Evolutionary conservation across 2,329 filamentous ascomycete genomes (phyloP), one percentile per base, ranked within the genome.

Genomic region (Stylonectria norvegica): DNA sequence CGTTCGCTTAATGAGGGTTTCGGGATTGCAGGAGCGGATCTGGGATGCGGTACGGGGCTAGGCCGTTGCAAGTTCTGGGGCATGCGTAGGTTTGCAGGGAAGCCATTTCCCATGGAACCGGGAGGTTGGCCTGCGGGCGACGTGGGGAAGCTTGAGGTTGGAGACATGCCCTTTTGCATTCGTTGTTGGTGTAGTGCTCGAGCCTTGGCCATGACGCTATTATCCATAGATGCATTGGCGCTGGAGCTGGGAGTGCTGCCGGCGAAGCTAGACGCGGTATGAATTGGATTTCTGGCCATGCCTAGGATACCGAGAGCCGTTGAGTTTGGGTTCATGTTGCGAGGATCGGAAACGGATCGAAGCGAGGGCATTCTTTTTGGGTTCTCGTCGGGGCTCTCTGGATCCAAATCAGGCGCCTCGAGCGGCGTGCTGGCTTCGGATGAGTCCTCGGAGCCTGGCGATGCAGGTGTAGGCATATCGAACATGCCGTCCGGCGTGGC

Each of bases 281-380:
- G 66, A 15, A 66, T 59, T 3, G 78, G 79, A 34, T 76, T 71
- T 43, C 80, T 70, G 4, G 77, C 79, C 50, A 68, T 78, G 63
- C 83, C 89, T 56, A 95, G 70, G 42, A 86, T 78, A 28, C 89
- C 89, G 4, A 90, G 71, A 28, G 87, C 83, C 19, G 85, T 93
- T n/a, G 89, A 95, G n/a, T 82, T 89, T 5, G 85, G 69, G 40
- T 79, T 87, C 80, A 95, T 89, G 39, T 68, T 70, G 49, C 72
- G 68, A 15, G 81, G 68, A 35, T 83, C 78, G 38, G 81, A 80
- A 15, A 77, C 64, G 33, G 79, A 77, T 52, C 81, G 77, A 29
- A 81, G 62, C 5, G 79, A 78, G 15, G 79, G 73, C 42, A 82
- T 57, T 61, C 80, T 66, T 61, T 76, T 69, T 40, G 71, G 69